Conservation (phyloP, 768 basidiomycete genomes). For the Hygrocybe punicea region DNA sequence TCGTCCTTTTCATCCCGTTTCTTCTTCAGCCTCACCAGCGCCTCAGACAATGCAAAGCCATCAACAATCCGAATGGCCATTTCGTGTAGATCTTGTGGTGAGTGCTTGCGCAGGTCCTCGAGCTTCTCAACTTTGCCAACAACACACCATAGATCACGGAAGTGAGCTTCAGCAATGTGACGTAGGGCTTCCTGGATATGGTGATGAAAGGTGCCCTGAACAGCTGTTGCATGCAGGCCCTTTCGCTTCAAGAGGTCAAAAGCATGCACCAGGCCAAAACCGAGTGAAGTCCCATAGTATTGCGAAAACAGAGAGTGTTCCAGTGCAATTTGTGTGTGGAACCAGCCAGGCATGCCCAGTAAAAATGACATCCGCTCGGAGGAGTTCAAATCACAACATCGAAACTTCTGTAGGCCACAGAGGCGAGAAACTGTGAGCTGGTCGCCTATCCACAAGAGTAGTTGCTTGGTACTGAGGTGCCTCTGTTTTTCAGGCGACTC, state of each 20-base stretch:
- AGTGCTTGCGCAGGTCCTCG: slow-evolving; percentile 20
- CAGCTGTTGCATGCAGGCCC: slow-evolving; percentile 21
- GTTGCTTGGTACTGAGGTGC: too few relatives aligned
- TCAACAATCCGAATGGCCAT: slow-evolving; percentile 28
- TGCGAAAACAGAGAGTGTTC: slow-evolving; percentile 42
- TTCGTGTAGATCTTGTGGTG: slow-evolving; percentile 25
- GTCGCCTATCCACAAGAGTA: slow-evolving; percentile 32
- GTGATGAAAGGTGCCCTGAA: slow-evolving; percentile 19
- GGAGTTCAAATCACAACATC: slow-evolving; percentile 36
- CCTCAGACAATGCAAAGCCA: slow-evolving; percentile 26
- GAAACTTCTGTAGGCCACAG: slow-evolving; percentile 36
- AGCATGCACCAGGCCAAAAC: slow-evolving; percentile 28
- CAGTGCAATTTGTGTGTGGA: slow-evolving; percentile 41
- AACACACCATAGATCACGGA: slow-evolving; percentile 32
- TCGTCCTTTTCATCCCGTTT: slow-evolving; percentile 27
- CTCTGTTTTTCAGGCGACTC: too few relatives aligned
- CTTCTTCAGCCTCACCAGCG: slow-evolving; percentile 20
- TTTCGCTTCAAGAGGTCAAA: slow-evolving; percentile 32
- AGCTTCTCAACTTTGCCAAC: slow-evolving; percentile 24
- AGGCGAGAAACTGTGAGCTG: slow-evolving; percentile 39
- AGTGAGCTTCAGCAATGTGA: slow-evolving; percentile 38
- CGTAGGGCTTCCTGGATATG: slow-evolving; percentile 30
- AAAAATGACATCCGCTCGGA: slow-evolving; percentile 39
- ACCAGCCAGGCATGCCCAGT: slow-evolving; percentile 36
- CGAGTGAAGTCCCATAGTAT: slow-evolving; percentile 33